Conservation (phyloP, 2,329 filamentous ascomycete species). For the Ceratocystis diversiconidia region DNA sequence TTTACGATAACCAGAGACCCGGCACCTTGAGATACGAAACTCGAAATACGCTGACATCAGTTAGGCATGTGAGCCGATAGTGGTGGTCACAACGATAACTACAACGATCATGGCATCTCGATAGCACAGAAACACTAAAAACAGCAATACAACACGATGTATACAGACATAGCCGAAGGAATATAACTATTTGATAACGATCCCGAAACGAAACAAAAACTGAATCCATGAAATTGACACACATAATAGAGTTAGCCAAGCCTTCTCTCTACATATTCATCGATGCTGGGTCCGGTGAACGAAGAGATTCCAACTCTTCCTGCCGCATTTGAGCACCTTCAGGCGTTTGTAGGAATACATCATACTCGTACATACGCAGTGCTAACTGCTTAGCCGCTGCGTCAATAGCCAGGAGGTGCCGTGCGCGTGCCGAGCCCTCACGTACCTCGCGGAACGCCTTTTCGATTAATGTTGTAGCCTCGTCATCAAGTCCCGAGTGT, state of each 20-base stretch:
- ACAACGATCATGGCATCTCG: no score
- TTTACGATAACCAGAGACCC: neutral
- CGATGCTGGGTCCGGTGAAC: neutral
- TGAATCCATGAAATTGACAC: no score
- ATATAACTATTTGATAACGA: no score
- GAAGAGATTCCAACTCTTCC: slow-evolving; percentile 8
- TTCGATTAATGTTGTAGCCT: slow-evolving; percentile 31
- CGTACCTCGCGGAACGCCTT: slow-evolving; percentile 35
- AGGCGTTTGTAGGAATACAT: slow-evolving; percentile 28
- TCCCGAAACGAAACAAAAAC: no score
- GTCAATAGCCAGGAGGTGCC: slow-evolving; percentile 39
- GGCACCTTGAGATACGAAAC: neutral
- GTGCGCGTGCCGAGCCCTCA: slow-evolving; percentile 30
- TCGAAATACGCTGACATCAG: no score
- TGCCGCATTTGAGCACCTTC: slow-evolving; percentile 9
- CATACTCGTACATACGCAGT: slow-evolving; percentile 37
- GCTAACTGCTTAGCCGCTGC: slow-evolving; percentile 40
- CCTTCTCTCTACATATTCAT: slow-evolving; percentile 2
- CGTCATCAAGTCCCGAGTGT: slow-evolving; percentile 25
- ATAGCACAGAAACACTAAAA: no score
- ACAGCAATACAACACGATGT: no score
- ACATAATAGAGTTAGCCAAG: no score
- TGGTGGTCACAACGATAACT: no score
- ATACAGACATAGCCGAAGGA: no score
- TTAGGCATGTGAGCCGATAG: no score